Evolutionary conservation across 495 filamentous ascomycete genomes (phyloP), one percentile per base, ranked within the genome.

Genomic region (Trichocladium antarcticum): DNA sequence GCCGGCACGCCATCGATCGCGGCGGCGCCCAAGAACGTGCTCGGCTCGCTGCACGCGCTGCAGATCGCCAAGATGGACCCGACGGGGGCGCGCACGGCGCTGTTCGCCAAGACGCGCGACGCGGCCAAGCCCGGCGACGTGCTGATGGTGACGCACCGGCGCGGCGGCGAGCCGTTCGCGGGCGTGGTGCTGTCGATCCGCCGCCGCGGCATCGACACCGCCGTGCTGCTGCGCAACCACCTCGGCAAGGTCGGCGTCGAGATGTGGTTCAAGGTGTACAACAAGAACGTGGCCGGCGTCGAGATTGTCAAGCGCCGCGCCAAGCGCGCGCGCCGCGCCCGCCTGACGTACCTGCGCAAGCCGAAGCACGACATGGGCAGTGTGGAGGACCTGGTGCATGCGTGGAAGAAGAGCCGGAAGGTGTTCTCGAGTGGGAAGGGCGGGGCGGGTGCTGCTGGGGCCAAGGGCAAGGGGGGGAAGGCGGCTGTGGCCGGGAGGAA

Each of bases 231-330:
- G 45, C 75, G 92, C 21, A 89, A 88, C 58, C 78, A 89, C 54
- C 64, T 99, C 45, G 82, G 80, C 37, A 75, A 83, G 45, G 78
- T 92, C 6, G 85, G 87, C 39, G 88, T 95, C n/a, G 92, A 99
- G 78, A 89, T 95, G 87, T 95, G 87, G 77, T 86, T 82, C 62
- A 99, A 97, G 77, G 71, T 95, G 42, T 97, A 87, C 71, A 82
- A 75, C 54, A 89, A 89, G 51, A 86, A 85, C 63, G 82, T 97
- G 42, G 76, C 84, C 58, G 85, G 85, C 49, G 84, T 99, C 58
- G 93, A 99, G 71, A 82, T 99, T 54, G 85, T 97, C 65, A 83
- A 95, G 79, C 75, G 89, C 45, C 74, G 75, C 46, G 72, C 75
- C 66, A 89, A 85, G 81, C 77, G 87, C 66, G 85, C 86, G 47